These are phyloP conservation scores for Phalaenopsis aphrodite DNA, from an alignment of 106 monocot genomes.

Conservation along the genomic window DNA sequence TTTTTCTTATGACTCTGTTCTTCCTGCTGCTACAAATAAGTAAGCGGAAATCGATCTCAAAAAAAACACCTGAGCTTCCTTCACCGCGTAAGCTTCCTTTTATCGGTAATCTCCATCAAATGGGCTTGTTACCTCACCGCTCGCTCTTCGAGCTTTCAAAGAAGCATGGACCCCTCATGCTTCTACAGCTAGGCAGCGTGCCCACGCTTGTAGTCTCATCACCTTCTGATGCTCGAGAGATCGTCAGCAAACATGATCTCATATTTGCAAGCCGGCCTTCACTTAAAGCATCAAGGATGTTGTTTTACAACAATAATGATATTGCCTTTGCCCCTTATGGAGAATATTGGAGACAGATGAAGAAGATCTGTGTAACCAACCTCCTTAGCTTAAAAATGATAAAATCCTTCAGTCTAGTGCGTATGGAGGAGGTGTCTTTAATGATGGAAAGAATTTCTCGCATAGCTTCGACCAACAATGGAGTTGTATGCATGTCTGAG, in stretches of 20 bases:
- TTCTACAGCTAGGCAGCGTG: constrained; percentile 10
- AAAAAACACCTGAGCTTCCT: neutral
- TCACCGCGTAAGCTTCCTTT: constrained; percentile 13
- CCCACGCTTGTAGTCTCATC: constrained; percentile 19
- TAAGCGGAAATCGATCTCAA: neutral
- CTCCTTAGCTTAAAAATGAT: constrained; percentile 2
- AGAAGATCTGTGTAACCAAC: neutral
- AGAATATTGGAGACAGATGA: constrained; percentile 7
- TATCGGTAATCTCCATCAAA: constrained; percentile 17
- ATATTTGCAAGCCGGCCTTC: constrained; percentile 6
- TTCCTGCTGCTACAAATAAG: neutral
- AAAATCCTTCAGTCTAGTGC: neutral
- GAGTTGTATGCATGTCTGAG: neutral
- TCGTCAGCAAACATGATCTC: constrained; percentile 7
- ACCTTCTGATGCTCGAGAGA: neutral
- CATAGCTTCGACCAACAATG: neutral
- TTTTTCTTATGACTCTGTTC: neutral
- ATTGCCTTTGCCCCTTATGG: constrained; percentile 7
- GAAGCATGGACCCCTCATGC: constrained; percentile 20
- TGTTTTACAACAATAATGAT: neutral
- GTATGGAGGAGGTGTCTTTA: constrained; percentile 1
- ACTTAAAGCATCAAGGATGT: neutral
- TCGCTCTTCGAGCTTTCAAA: constrained; percentile 1
- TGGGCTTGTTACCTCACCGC: constrained; percentile 6
- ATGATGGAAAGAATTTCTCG: neutral